Evolutionary conservation across 805 yeast genomes (phyloP).

Genomic region (Yarrowia sp.): DNA sequence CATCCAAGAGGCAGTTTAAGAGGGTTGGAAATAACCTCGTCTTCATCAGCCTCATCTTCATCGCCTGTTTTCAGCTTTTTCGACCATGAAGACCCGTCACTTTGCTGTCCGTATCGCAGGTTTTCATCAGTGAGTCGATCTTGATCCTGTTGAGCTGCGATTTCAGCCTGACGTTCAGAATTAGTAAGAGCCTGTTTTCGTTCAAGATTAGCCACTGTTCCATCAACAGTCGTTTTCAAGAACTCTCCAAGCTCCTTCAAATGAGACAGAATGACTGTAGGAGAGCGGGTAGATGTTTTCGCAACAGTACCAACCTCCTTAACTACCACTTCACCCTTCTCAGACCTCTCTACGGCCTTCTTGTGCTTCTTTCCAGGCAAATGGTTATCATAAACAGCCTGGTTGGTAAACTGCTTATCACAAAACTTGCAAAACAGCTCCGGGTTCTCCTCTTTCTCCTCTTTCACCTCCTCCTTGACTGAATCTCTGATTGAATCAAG

Average conservation of each 20-base stretch:
- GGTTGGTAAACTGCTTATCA: conserved; percentile 58
- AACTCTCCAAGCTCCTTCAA: conserved; percentile 45
- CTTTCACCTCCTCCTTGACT: neutral
- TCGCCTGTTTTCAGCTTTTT: conserved; percentile 26
- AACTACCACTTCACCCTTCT: neutral
- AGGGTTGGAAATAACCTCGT: conserved; percentile 44
- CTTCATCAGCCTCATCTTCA: conserved; percentile 41
- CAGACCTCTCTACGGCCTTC: conserved; percentile 43
- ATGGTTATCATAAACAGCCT: conserved; percentile 67
- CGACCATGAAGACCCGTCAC: conserved; percentile 11
- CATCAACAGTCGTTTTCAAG: conserved; percentile 42
- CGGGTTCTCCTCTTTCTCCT: neutral
- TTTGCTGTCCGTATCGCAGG: conserved; percentile 28
- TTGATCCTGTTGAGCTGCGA: conserved; percentile 40
- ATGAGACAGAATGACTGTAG: conserved; percentile 34
- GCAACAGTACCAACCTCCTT: neutral
- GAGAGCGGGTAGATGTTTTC: neutral
- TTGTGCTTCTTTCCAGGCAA: conserved; percentile 71
- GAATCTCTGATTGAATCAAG: conserved; percentile 29
- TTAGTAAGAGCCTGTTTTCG: conserved; percentile 67
- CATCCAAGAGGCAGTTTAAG: conserved; percentile 73
- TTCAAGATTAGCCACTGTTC: conserved; percentile 40
- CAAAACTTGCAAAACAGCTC: conserved; percentile 62
- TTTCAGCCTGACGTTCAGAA: conserved; percentile 61
- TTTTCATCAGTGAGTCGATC: conserved; percentile 6